Conservation (phyloP, 768 basidiomycete genomes). For the Lyophyllum semitale region DNA sequence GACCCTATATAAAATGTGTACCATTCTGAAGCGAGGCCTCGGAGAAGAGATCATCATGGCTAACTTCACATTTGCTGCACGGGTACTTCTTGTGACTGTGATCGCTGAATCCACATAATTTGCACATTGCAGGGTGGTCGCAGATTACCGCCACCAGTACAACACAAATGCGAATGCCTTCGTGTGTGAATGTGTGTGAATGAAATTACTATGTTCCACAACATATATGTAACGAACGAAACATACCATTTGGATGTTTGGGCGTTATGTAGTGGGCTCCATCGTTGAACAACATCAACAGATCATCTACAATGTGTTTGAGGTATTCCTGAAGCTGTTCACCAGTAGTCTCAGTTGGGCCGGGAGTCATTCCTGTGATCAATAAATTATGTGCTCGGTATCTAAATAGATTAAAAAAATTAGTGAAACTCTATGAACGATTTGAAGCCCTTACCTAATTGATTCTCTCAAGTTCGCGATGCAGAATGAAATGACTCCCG, state of each 20-base stretch:
- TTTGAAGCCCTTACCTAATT: not conserved
- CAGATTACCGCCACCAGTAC: slow-evolving; percentile 26
- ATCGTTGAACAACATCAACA: slow-evolving; percentile 24
- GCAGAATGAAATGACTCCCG: slow-evolving; percentile 1
- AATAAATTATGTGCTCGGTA: slow-evolving; percentile 24
- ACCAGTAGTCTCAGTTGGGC: slow-evolving; percentile 24
- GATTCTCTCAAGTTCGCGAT: not conserved
- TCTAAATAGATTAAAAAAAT: not conserved
- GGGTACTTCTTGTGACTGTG: slow-evolving; percentile 2
- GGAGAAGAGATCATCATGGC: not conserved
- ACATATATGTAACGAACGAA: not conserved
- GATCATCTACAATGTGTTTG: slow-evolving; percentile 27
- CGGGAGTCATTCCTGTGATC: slow-evolving; percentile 22
- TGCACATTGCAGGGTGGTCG: slow-evolving; percentile 15
- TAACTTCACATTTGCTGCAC: not conserved
- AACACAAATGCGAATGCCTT: slow-evolving; percentile 16
- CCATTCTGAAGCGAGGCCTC: not conserved
- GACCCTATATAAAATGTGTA: not conserved
- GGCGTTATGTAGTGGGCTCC: slow-evolving; percentile 22
- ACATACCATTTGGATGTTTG: slow-evolving; percentile 15
- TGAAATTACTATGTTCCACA: too few species aligned
- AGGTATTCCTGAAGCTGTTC: slow-evolving; percentile 27
- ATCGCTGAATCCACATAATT: slow-evolving; percentile 3
- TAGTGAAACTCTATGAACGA: too few species aligned
- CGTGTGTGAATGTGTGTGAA: too few species aligned